Base-by-base conservation (phyloP, 164 flowering plant genomes). In the Euptelea pleiosperma region DNA sequence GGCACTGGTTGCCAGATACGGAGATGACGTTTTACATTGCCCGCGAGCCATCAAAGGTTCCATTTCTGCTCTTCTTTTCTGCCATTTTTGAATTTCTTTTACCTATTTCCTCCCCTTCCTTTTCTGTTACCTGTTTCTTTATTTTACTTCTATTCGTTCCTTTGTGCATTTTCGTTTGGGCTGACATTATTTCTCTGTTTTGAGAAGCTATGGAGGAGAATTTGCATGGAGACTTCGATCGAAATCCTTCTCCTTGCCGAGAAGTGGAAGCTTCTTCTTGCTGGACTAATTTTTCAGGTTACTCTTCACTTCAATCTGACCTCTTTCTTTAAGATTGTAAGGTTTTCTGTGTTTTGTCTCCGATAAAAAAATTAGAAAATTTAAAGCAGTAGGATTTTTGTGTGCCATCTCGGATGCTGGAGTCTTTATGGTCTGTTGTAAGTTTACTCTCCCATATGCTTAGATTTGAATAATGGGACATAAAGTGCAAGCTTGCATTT, bases 31-130 rank as follows among this genome's bases (percentile, higher is more conserved):
- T 82, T 82, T 84, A 88, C 83, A 80, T 88, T 75, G 82, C 87
- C 72, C 91, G 97, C 68, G 91, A 88, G 74, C 81, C 86, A 72
- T 84, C 98, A 3, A 91, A 90, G 97, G 97, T 89, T 67, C 61
- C 37, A 37, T 33, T 64, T 18, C 42, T 5, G n/a, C 10, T 1
- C 26, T 29, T n/a, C 16, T 30, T 65, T 42, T n/a, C n/a, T n/a
- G n/a, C n/a, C n/a, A n/a, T n/a, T n/a, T n/a, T n/a, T n/a, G n/a
- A n/a, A n/a, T n/a, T n/a, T n/a, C n/a, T n/a, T 16, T 51, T 41
- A 12, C 4, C 26, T 39, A 2, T 14, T 42, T 10, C 29, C 49
- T 52, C 15, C 43, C 8, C 19, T 8, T 47, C 2, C 19, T 35
- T 37, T 15, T 25, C 30, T 4, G 4, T 12, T 53, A 12, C 29